phyloP scores from a whole-genome alignment of 2,329 filamentous ascomycete genomes.

The Microthyrium microscopicum region DNA sequence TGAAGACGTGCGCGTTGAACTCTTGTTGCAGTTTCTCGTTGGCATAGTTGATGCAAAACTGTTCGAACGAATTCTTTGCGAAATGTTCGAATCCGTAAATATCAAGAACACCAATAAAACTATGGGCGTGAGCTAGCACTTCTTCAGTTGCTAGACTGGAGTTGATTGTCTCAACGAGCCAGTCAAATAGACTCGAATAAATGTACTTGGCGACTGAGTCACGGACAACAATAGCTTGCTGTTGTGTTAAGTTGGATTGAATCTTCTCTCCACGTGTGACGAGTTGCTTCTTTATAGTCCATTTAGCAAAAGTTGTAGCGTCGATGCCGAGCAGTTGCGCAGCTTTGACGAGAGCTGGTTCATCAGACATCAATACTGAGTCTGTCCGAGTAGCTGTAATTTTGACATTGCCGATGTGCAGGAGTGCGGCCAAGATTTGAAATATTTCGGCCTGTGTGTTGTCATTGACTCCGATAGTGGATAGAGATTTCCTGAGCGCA shows the following conservation, averaged over 20 bases:
- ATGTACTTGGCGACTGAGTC: conserved; percentile 98
- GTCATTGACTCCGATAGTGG: conserved; percentile 67
- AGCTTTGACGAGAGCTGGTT: conserved; percentile 68
- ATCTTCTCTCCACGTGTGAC: conserved; percentile 96
- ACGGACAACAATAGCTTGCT: conserved; percentile 83
- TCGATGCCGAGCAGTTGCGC: conserved; percentile 79
- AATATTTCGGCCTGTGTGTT: conserved; percentile 72
- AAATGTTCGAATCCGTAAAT: conserved; percentile 99
- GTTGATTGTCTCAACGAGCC: conserved; percentile 97
- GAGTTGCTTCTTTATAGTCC: conserved; percentile 98
- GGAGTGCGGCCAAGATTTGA: conserved; percentile 70
- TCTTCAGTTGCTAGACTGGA: conserved; percentile 74
- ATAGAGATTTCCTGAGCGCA: conserved; percentile 70
- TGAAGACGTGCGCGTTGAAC: conserved; percentile 99
- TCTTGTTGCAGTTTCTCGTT: conserved; percentile 99
- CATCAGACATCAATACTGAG: conserved; percentile 62
- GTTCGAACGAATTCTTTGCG: conserved; percentile 98
- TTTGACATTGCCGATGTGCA: conserved; percentile 93
- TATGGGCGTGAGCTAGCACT: conserved; percentile 62
- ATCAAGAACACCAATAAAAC: conserved; percentile 96
- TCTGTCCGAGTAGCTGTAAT: conserved; percentile 73
- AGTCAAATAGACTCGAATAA: conserved; percentile 96
- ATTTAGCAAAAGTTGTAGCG: conserved; percentile 74
- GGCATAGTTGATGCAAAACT: conserved; percentile 99
- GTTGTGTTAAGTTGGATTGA: conserved; percentile 81